Evolutionary conservation across 352 stramenopile species (phyloP), one percentile per base, ranked within the genome.

Genomic region (Chrysophaeum taylorii): DNA sequence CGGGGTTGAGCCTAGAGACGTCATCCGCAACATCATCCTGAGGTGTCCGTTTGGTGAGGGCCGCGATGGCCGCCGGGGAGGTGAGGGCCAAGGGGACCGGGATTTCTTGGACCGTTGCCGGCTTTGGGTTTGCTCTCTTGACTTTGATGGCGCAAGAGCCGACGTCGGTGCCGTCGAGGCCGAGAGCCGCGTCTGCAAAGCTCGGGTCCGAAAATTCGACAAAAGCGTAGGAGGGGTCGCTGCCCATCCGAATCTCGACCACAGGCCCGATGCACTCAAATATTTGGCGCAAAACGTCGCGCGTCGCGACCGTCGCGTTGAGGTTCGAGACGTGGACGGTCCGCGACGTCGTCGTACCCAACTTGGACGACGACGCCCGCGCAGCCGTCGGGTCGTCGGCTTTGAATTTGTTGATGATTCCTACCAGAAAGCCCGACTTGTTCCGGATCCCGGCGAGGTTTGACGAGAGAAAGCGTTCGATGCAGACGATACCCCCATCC

Each of bases 211-310:
- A 2, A 25, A 45, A 66, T 36, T 66, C 57, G 57, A 66, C 35
- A 36, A 66, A 66, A 1, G 33, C 57, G 15, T 33, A 27, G 2
- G 31, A 14, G 33, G 33, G 33, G 57, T 7, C 14, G 14, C 21
- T 23, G 18, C 9, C 14, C 2, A 66, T 23, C 16, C 57, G 31
- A 5, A 43, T 2, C 23, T 66, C 57, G 33, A 12, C 14, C 5
- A 66, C 27, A 16, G 33, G 31, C 4, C 57, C 57, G 57, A 66
- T 66, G 57, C 57, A 66, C 5, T 36, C 57, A 36, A 66, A 66
- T 31, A 66, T 45, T n/a, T 41, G 14, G 2, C 5, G 1, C 16
- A 66, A 36, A 5, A 45, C 33, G 12, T 66, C 33, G 4, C n/a
- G n/a, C n/a, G 36, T n/a, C 14, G 12, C n/a, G 33, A 45, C 57